Evolutionary conservation across 352 stramenopile genomes (phyloP), one percentile per base, ranked within the genome.

Genomic region (Pythium inflatum): DNA sequence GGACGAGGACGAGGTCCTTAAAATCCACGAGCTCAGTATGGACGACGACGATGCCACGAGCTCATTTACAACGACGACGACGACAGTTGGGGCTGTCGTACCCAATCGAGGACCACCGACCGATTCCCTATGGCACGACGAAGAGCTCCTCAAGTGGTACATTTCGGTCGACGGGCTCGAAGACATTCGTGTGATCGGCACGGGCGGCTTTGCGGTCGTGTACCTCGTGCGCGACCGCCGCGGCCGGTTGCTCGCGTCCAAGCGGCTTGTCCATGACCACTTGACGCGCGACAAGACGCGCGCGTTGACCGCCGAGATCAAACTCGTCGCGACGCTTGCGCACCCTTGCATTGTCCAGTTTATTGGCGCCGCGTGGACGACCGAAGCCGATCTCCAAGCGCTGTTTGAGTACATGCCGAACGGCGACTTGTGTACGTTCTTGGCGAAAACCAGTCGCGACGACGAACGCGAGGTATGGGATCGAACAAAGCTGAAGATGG

Each of bases 401-500:
- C 31, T 69, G 2, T 69, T 62, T 33, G 62, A 62, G 41, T 69
- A 69, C 51, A 56, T 69, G 38, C 51, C 62, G 20, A 56, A 69
- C 41, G 62, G 62, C n/a, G 62, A 69, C 18, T 36, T 62, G 20
- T 53, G 72, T 34, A 54, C 65, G 9, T 62, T 63, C 43, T 46
- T 77, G 58, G 66, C 64, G 24, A 67, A 54, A 27, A 61, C 56
- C 12, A 74, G 56, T 43, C 45, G 46, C 43, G 22, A 46, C 20
- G 73, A 70, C 31, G 28, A 51, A 2, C 16, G 49, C 7, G 57
- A 76, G 25, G 62, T 18, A 4, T 79, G 63, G 69, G 60, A 59
- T 25, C 12, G 2, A 16, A 45, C 28, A 50, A 83, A 83, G 58
- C 33, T 81, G 3, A 76, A 80, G 53, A 92, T 97, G 45, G 88